Conservation (phyloP, 2,329 filamentous ascomycete species). For the Colletotrichum lini region DNA sequence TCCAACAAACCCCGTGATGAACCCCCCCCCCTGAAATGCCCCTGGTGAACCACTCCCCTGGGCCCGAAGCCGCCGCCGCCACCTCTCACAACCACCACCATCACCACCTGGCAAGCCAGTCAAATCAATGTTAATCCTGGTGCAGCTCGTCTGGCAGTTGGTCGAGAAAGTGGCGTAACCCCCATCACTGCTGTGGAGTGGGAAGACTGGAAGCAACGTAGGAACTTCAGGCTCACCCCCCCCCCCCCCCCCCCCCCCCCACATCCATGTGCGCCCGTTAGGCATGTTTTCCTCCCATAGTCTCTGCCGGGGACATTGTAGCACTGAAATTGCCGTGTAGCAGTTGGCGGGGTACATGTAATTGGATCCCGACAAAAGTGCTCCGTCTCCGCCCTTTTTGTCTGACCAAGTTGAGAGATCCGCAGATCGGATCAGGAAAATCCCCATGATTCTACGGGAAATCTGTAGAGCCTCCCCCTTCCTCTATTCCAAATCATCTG, state of each 20-base stretch:
- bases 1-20: not conserved
- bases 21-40: not conserved
- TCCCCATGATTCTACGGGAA: not conserved
- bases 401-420: not conserved
- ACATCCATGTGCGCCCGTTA: slow-evolving; percentile 17
- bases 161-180: not conserved
- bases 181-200: not conserved
- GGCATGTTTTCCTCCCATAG: slow-evolving; percentile 16
- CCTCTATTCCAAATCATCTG: slow-evolving; percentile 9
- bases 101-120: slow-evolving; percentile 1
- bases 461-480: slow-evolving; percentile 1
- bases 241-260: not conserved
- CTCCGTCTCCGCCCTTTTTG: slow-evolving; percentile 29
- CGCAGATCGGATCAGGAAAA: slow-evolving; percentile 11
- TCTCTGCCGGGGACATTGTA: slow-evolving; percentile 18
- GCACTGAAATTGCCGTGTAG: slow-evolving; percentile 38
- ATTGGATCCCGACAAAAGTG: slow-evolving; percentile 39
- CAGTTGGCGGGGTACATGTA: slow-evolving; percentile 37
- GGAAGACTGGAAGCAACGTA: not conserved
- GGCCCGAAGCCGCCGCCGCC: slow-evolving; percentile 29
- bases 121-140: slow-evolving; percentile 24
- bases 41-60: slow-evolving; percentile 27
- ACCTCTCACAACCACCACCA: not conserved
- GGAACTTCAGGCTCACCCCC: not conserved
- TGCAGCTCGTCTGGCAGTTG: slow-evolving; percentile 13